Percentiles rank a stretch among this genome's conserved stretches.
These are phyloP conservation scores for Phytophthora constricta DNA, from an alignment of 352 stramenopile genomes.

Conservation along the genomic window DNA sequence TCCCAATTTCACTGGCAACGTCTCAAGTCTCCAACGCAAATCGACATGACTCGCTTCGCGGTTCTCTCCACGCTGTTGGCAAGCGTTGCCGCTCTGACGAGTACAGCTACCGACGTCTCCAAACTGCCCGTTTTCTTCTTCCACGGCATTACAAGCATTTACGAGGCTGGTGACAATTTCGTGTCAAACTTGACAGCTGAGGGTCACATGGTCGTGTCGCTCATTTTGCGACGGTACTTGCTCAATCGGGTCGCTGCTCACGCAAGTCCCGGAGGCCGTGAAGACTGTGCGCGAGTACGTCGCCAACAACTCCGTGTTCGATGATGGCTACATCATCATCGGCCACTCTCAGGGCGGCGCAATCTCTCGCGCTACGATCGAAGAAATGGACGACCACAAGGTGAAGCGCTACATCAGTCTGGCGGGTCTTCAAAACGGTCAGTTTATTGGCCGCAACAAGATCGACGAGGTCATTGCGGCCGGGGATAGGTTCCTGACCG, in stretches of 20 bases:
- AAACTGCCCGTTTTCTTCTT: conserved; percentile 45
- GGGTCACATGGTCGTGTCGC: conserved; percentile 24
- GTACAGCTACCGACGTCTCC: not conserved
- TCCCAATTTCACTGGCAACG: not conserved
- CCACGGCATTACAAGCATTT: conserved; percentile 31
- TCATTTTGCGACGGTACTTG: conserved; percentile 40
- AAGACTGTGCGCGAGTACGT: conserved; percentile 30
- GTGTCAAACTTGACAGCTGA: conserved; percentile 28
- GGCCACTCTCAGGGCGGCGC: conserved; percentile 40
- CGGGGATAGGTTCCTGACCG: conserved; percentile 14
- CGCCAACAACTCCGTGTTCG: conserved; percentile 8
- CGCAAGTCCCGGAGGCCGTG: conserved; percentile 40
- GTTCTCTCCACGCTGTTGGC: not conserved
- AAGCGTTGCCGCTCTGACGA: not conserved
- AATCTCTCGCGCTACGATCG: conserved; percentile 40
- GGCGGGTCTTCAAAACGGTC: conserved; percentile 40
- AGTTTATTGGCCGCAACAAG: conserved; percentile 42
- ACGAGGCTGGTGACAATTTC: conserved; percentile 14
- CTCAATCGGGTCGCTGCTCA: conserved; percentile 22
- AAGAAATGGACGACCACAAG: conserved; percentile 55
- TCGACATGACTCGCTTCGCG: not conserved
- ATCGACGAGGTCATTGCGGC: conserved; percentile 7
- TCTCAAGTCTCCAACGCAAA: not conserved
- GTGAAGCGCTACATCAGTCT: conserved; percentile 41
- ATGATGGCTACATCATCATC: conserved; percentile 48